Base-by-base conservation (phyloP, 352 stramenopile genomes). In the Salisapilia sapeloensis region DNA sequence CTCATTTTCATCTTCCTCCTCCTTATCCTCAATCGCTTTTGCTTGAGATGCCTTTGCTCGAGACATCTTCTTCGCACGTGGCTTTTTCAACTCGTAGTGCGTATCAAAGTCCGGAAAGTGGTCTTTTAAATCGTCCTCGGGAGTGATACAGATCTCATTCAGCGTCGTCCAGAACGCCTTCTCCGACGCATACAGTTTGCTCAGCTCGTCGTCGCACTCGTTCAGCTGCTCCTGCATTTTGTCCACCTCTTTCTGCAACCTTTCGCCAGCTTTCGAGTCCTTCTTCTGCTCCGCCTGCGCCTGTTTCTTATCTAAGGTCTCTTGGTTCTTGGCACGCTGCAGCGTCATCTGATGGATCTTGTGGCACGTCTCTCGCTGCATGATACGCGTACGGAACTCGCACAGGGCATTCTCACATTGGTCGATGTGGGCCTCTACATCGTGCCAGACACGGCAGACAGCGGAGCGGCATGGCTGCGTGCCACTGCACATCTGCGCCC, bases 11-110 rank as follows among this genome's bases (percentile, higher is more conserved):
- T 50, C 25, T 79, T 77, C 63, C 29, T 91, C 76, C 36, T 87
- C 67, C 51, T 91, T 76, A 36, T 90, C 90, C 50, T 91, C 74
- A 35, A 91, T 79, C 40, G 90, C 72, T 18, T 90, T 59, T 10
- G 61, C 38, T 53, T 56, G 40, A 48, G 18, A 42, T 48, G 8
- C 34, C 27, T 16, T 40, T 33, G 5, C 39, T 18, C 22, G 7
- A 13, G 33, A 16, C 27, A 48, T 53, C 35, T 66, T 78, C n/a
- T 42, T 42, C 4, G 47, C 30, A 2, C 44, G 3, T 22, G 44
- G 18, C 40, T 57, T 56, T 39, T 74, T 63, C 18, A 37, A 46
- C 16, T 36, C 46, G 31, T 79, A 78, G 28, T 77, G 64, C 3
- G 27, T 48, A 7, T 53, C 42, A 17, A 71, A 66, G 9, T 69